phyloP scores from a whole-genome alignment of 495 filamentous ascomycete species.

The Podospora conica region DNA sequence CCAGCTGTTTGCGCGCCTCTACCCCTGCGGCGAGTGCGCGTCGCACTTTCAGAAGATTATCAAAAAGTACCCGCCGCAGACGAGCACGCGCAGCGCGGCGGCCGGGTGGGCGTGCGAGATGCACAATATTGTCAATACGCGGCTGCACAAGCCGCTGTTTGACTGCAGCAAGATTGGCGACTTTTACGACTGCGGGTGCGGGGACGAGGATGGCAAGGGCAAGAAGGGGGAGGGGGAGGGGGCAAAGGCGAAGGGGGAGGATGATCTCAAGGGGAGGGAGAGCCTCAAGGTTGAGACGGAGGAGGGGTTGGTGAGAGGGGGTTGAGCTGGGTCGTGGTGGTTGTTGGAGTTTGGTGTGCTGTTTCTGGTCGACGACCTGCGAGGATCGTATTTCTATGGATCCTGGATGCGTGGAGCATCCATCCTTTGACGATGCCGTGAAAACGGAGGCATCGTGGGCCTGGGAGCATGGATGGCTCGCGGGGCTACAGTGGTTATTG shows the following conservation, averaged over 20 bases:
- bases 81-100: conserved; percentile 72
- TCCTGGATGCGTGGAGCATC: not conserved
- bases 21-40: conserved; percentile 94
- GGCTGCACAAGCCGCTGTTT: conserved; percentile 73
- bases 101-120: conserved; percentile 91
- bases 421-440: not conserved
- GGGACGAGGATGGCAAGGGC: conserved; percentile 54
- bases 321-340: conserved; percentile 4
- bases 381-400: not conserved
- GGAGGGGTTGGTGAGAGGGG: conserved; percentile 24
- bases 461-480: not conserved
- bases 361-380: not conserved
- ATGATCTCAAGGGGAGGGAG: conserved; percentile 16
- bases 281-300: conserved; percentile 36
- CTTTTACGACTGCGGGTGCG: conserved; percentile 94
- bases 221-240: conserved; percentile 24
- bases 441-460: not conserved
- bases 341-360: not conserved
- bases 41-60: conserved; percentile 82
- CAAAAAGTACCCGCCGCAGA: conserved; percentile 82
- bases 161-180: conserved; percentile 87
- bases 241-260: not conserved
- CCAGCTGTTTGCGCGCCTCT: conserved; percentile 83
- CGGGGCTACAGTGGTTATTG: not conserved
- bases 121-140: conserved; percentile 90